Conservation (phyloP, 2,329 filamentous ascomycete genomes). For the Ascocoryne sarcoides region DNA sequence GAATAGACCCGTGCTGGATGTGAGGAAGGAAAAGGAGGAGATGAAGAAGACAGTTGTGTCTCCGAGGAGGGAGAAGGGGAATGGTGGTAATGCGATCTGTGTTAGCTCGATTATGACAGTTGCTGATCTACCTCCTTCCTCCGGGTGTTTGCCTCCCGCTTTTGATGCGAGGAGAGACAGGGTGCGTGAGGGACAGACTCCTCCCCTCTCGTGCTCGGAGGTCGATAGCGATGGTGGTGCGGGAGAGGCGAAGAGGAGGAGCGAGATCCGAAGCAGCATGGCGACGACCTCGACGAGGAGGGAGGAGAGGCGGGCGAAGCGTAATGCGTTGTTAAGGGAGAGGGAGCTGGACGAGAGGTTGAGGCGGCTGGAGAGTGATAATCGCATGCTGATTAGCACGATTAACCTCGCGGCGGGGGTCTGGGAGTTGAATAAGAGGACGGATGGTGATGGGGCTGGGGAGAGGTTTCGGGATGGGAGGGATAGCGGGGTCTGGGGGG, state of each 20-base stretch:
- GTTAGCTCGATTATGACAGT: background rate
- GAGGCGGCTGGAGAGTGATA: constrained; percentile 21
- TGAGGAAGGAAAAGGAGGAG: too few species aligned
- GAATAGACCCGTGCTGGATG: too few species aligned
- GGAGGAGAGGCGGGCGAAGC: constrained; percentile 11
- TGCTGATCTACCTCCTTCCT: background rate
- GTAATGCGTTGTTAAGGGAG: constrained; percentile 12
- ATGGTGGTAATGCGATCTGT: too few species aligned
- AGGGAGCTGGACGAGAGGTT: constrained; percentile 18
- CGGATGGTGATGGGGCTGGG: background rate
- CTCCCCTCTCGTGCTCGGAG: too few species aligned
- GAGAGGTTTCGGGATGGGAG: background rate
- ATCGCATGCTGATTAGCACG: constrained; percentile 15
- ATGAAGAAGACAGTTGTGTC: too few species aligned
- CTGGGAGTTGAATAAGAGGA: constrained; percentile 7
- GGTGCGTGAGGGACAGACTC: too few species aligned
- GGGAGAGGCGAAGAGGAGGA: too few species aligned
- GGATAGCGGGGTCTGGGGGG: background rate
- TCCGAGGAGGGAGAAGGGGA: too few species aligned
- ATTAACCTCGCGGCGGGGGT: constrained; percentile 17
- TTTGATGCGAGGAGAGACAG: too few species aligned
- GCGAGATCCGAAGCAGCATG: too few species aligned
- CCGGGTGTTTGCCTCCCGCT: too few species aligned
- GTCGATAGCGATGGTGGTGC: too few species aligned
- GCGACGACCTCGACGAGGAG: constrained; percentile 1